Evolutionary conservation across 2,329 filamentous ascomycete species (phyloP).

Genomic region (Trichoderma koningii): DNA sequence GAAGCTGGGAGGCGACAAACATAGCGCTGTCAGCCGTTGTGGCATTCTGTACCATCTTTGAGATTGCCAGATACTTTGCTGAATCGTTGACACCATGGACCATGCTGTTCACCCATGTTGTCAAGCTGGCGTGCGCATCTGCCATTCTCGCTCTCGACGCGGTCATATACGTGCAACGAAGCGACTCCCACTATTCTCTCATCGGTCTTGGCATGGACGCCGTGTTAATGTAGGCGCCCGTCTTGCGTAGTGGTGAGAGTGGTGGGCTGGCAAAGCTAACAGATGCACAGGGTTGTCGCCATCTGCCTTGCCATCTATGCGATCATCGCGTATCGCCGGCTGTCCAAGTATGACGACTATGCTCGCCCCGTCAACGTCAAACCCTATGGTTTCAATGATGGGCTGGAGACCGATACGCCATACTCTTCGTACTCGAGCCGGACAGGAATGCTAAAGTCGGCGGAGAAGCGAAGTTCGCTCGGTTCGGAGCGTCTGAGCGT

Average conservation of each 20-base stretch:
- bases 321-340: conserved; percentile 49
- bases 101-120: conserved; percentile 53
- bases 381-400: conserved; percentile 49
- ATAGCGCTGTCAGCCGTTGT: conserved; percentile 52
- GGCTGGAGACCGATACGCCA: conserved; percentile 35
- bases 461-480: conserved; percentile 36
- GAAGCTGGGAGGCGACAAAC: conserved; percentile 58
- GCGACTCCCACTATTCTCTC: conserved; percentile 51
- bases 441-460: conserved; percentile 31
- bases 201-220: conserved; percentile 53
- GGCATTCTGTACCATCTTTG: conserved; percentile 50
- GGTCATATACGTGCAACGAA: conserved; percentile 50
- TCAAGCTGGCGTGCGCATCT: conserved; percentile 52
- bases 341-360: conserved; percentile 54
- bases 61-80: conserved; percentile 49
- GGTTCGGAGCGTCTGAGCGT: conserved; percentile 38
- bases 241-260: neutral
- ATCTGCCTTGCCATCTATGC: conserved; percentile 51
- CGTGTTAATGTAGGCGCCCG: conserved; percentile 49
- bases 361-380: conserved; percentile 53
- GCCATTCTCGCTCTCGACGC: conserved; percentile 55
- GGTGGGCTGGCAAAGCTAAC: conserved; percentile 1
- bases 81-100: conserved; percentile 58
- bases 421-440: conserved; percentile 35
- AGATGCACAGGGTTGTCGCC: conserved; percentile 44